These are phyloP conservation scores for Diaporthe sp. DNA, from an alignment of 2,329 filamentous ascomycete species.

Conservation along the genomic window DNA sequence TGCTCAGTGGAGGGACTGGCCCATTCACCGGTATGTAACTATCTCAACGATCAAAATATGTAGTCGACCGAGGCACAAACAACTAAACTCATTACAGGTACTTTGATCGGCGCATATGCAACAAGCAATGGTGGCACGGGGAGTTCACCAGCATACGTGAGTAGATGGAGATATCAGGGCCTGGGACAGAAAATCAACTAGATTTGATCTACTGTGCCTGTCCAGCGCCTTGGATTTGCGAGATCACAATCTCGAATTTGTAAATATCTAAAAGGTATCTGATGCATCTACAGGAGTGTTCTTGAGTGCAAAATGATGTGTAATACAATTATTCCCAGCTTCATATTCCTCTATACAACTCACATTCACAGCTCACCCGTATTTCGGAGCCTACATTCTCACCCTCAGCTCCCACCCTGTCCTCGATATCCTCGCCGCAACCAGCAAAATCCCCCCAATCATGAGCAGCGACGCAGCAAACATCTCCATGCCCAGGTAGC, in stretches of 20 bases:
- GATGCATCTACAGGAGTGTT: not conserved
- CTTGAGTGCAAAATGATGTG: too few species aligned
- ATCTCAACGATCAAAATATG: not conserved
- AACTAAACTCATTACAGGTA: slow-evolving; percentile 48
- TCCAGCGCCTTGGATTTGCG: too few species aligned
- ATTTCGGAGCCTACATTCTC: slow-evolving; percentile 41
- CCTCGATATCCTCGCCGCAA: slow-evolving; percentile 55
- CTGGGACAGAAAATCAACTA: slow-evolving; percentile 10
- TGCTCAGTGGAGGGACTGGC: slow-evolving; percentile 53
- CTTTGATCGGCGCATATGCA: slow-evolving; percentile 53
- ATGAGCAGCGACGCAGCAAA: slow-evolving; percentile 62
- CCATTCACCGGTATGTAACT: not conserved
- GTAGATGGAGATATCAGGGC: slow-evolving; percentile 35
- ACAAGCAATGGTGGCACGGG: slow-evolving; percentile 52
- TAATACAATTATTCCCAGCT: not conserved
- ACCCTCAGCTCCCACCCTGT: slow-evolving; percentile 59
- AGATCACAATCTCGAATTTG: not conserved
- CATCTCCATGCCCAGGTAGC: slow-evolving; percentile 62
- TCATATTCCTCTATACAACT: not conserved
- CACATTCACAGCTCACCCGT: too few species aligned
- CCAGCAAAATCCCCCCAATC: slow-evolving; percentile 56
- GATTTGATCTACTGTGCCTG: not conserved
- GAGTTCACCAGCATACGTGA: slow-evolving; percentile 9
- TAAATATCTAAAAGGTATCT: not conserved
- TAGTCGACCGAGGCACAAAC: not conserved